Evolutionary conservation across 2,329 filamentous ascomycete genomes (phyloP).

Genomic region (Penicillium vulpinum): DNA sequence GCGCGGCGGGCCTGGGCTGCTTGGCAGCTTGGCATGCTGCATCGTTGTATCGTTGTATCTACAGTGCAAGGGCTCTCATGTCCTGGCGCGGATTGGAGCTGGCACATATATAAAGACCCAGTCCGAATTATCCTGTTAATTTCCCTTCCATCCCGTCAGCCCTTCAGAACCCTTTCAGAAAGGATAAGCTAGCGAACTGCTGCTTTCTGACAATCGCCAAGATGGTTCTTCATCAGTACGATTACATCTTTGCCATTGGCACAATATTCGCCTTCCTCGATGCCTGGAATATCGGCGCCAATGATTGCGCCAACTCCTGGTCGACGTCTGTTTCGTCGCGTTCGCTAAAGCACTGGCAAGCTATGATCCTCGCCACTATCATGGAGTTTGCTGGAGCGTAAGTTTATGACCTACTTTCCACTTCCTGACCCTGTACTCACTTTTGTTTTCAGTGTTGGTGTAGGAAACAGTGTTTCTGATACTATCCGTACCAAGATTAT

Average conservation of each 20-base stretch:
- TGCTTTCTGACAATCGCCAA: not conserved
- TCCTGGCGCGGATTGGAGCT: not conserved
- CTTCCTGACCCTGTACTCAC: not conserved
- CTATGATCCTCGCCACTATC: not conserved
- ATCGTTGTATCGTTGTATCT: not conserved
- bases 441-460: not conserved
- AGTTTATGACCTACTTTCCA: not conserved
- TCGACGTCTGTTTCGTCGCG: not conserved
- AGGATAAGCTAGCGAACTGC: not conserved
- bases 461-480: not conserved
- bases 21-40: not conserved
- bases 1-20: not conserved
- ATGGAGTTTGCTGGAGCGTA: slow-evolving; percentile 1
- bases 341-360: not conserved
- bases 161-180: not conserved
- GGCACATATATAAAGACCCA: not conserved
- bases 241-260: not conserved
- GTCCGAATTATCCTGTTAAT: not conserved
- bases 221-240: not conserved
- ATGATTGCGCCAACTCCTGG: not conserved
- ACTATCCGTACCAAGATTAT: not conserved
- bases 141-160: not conserved
- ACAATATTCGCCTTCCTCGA: not conserved
- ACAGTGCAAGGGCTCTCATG: not conserved
- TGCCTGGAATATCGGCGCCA: not conserved